A percentile compares a stretch with the other conserved stretches of the same genome.
Evolutionary conservation across 1,284 basidiomycete species (phyloP).

Genomic region (Gymnopus androsaceus): DNA sequence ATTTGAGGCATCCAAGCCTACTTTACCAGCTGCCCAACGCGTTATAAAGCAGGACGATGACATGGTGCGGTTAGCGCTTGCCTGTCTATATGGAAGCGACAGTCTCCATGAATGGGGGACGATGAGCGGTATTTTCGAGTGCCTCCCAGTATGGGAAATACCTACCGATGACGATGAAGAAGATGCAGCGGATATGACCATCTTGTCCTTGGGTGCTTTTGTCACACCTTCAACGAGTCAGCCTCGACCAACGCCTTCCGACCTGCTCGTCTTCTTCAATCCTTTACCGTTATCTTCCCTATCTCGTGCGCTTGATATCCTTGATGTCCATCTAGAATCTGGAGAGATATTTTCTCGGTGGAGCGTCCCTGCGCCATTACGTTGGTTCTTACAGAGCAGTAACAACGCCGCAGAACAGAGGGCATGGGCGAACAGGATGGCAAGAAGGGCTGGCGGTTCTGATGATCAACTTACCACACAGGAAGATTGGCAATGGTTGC

Average conservation of each 20-base stretch:
- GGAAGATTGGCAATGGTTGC: slow-evolving; percentile 82
- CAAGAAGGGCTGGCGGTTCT: slow-evolving; percentile 65
- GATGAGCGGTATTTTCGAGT: slow-evolving; percentile 93
- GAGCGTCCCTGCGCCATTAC: slow-evolving; percentile 77
- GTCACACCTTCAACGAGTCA: slow-evolving; percentile 72
- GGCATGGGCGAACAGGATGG: slow-evolving; percentile 86
- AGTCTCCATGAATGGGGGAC: slow-evolving; percentile 71
- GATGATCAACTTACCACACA: slow-evolving; percentile 57
- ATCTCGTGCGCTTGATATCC: slow-evolving; percentile 81
- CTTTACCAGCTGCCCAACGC: slow-evolving; percentile 66
- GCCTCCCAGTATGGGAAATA: slow-evolving; percentile 86
- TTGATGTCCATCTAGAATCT: slow-evolving; percentile 92
- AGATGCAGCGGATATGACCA: slow-evolving; percentile 77
- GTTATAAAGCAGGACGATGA: slow-evolving; percentile 82
- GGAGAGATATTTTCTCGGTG: slow-evolving; percentile 89
- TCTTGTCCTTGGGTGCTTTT: slow-evolving; percentile 77
- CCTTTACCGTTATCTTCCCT: slow-evolving; percentile 74
- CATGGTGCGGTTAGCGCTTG: slow-evolving; percentile 81
- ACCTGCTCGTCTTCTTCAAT: slow-evolving; percentile 81
- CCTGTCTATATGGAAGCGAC: slow-evolving; percentile 85
- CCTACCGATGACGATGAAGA: slow-evolving; percentile 57
- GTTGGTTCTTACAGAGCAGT: slow-evolving; percentile 84
- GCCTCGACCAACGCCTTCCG: slow-evolving; percentile 60
- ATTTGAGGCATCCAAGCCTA: slow-evolving; percentile 90
- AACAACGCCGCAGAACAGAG: slow-evolving; percentile 69